A percentile compares a stretch with the other conserved stretches of the same genome.
phyloP scores from a whole-genome alignment of 2,329 filamentous ascomycete genomes.

The Bipolaris victoriae region DNA sequence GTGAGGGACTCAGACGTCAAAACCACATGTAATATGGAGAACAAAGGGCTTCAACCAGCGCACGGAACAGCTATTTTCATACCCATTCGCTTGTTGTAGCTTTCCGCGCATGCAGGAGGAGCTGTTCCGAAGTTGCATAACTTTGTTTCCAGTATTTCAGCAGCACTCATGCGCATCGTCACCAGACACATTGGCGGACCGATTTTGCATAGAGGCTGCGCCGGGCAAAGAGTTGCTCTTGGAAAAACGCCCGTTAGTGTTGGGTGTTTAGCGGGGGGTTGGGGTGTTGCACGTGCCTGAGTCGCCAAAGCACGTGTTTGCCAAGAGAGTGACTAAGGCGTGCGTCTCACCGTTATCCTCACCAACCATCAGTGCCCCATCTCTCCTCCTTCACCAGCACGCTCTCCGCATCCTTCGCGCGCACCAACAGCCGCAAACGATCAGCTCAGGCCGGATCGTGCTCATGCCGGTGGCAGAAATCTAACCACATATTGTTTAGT shows the following conservation, averaged over 20 bases:
- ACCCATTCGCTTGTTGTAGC: background rate
- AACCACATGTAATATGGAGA: too few relatives aligned
- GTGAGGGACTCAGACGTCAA: background rate
- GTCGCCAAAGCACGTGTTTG: background rate
- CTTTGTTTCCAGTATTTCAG: background rate
- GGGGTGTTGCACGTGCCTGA: background rate
- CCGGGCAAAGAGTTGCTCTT: background rate
- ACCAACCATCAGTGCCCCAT: conserved; percentile 4
- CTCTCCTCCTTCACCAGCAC: conserved; percentile 3
- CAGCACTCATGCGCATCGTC: background rate
- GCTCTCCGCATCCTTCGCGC: conserved; percentile 5
- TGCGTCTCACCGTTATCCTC: background rate
- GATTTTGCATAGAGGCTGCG: background rate
- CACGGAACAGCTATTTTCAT: background rate
- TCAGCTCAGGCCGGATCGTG: conserved; percentile 27
- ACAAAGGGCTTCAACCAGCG: too few relatives aligned
- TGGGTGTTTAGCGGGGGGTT: background rate
- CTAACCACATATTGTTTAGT: conserved; percentile 27
- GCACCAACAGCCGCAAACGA: conserved; percentile 16
- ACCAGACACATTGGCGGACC: background rate
- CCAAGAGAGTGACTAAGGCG: conserved; percentile 13
- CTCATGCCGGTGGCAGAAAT: conserved; percentile 25
- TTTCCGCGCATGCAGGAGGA: background rate
- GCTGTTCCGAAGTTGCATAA: background rate
- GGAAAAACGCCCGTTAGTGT: background rate